A percentile compares a stretch with the other conserved stretches of the same genome.
phyloP scores from a whole-genome alignment of 192 early-diverging fungal genomes.

The Coemansia sp. region DNA sequence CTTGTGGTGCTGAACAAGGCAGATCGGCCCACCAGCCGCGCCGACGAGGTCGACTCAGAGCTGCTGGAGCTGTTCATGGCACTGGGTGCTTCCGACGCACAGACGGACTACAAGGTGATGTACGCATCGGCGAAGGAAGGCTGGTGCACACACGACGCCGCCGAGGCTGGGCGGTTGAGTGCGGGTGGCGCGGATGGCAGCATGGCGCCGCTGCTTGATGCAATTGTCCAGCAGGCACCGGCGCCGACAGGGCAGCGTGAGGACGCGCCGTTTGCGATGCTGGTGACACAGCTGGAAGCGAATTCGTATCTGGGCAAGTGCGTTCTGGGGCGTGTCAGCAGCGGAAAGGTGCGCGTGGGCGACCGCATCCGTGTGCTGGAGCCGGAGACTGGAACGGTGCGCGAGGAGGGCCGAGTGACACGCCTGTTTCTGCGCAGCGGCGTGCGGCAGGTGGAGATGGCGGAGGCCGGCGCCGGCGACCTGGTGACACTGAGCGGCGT shows the following conservation, averaged over 20 bases:
- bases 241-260: conserved; percentile 64
- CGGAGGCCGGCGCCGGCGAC: conserved; percentile 78
- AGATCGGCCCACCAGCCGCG: conserved; percentile 72
- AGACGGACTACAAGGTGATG: conserved; percentile 74
- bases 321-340: conserved; percentile 73
- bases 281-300: conserved; percentile 84
- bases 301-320: conserved; percentile 84
- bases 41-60: conserved; percentile 77
- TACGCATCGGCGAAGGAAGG: conserved; percentile 84
- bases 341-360: conserved; percentile 68
- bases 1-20: conserved; percentile 85
- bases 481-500: conserved; percentile 78
- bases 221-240: conserved; percentile 70
- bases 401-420: conserved; percentile 68
- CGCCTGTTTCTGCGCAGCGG: conserved; percentile 77
- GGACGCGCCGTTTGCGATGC: conserved; percentile 70
- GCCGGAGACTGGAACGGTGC: conserved; percentile 63
- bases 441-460: conserved; percentile 69
- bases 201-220: conserved; percentile 72
- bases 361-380: conserved; percentile 75
- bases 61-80: conserved; percentile 79
- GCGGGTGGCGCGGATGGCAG: conserved; percentile 25
- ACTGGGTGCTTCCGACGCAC: conserved; percentile 76
- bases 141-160: conserved; percentile 66
- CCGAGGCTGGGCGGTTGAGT: conserved; percentile 17